Conservation (phyloP, 257 asterid genomes). For the Anisodus tanguticus region DNA sequence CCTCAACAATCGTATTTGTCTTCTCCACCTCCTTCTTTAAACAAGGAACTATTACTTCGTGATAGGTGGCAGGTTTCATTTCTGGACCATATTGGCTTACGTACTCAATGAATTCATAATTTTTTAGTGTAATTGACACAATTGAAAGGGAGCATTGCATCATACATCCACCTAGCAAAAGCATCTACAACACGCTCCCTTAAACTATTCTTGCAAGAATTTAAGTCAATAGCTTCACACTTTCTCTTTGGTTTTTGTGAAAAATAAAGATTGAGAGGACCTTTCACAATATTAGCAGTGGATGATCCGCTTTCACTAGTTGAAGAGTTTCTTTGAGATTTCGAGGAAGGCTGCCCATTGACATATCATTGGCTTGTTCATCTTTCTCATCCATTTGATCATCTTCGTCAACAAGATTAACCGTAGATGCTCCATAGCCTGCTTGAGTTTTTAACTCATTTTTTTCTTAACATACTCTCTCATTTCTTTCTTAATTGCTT, state of each 20-base stretch:
- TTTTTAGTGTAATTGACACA: neutral
- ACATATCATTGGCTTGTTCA: too few relatives aligned
- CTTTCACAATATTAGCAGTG: too few relatives aligned
- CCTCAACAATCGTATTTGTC: too few relatives aligned
- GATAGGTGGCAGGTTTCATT: neutral
- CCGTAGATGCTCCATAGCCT: neutral
- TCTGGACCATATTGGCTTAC: neutral
- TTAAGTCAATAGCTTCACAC: neutral
- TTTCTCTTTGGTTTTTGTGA: neutral
- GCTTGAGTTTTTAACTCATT: neutral
- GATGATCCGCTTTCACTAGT: too few relatives aligned
- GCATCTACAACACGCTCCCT: neutral
- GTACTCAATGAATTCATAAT: neutral
- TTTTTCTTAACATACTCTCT: too few relatives aligned
- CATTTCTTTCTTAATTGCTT: too few relatives aligned
- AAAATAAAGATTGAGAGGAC: too few relatives aligned
- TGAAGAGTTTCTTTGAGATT: too few relatives aligned
- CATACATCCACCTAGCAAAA: conserved; percentile 25
- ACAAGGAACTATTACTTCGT: neutral
- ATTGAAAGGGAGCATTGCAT: neutral
- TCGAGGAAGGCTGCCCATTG: too few relatives aligned
- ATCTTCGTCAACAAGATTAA: neutral
- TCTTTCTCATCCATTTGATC: neutral
- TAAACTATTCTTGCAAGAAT: neutral
- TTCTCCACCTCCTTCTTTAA: too few relatives aligned